Evolutionary conservation across 148 eudicot species (phyloP).

Genomic region (Spergularia bocconei): DNA sequence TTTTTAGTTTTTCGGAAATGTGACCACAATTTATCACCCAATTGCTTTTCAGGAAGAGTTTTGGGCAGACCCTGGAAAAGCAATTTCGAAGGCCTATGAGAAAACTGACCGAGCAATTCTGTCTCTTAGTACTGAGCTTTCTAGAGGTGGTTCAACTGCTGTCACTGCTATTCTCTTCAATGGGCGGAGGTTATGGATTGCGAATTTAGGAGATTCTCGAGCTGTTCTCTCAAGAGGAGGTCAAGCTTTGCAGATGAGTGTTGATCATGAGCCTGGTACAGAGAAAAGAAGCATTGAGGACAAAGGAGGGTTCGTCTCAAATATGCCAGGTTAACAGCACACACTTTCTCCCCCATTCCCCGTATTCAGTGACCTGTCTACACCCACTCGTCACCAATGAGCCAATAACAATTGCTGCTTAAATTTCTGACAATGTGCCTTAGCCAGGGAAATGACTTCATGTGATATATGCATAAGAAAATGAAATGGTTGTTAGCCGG

Average conservation of each 20-base stretch:
- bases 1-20: neutral
- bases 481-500: neutral
- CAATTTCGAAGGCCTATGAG: slow-evolving; percentile 53
- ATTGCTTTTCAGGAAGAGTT: slow-evolving; percentile 47
- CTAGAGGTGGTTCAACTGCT: slow-evolving; percentile 64
- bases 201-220: slow-evolving; percentile 60
- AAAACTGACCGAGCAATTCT: slow-evolving; percentile 54
- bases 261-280: slow-evolving; percentile 53
- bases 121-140: slow-evolving; percentile 37
- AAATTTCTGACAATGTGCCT: neutral
- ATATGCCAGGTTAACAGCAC: slow-evolving; percentile 47
- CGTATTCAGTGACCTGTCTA: neutral
- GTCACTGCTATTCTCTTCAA: slow-evolving; percentile 60
- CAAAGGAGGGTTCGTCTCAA: slow-evolving; percentile 63
- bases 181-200: slow-evolving; percentile 51
- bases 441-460: neutral
- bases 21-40: neutral
- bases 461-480: neutral
- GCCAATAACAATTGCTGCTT: neutral
- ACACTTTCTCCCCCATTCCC: slow-evolving; percentile 9
- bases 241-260: slow-evolving; percentile 50
- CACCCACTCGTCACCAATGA: neutral
- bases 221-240: slow-evolving; percentile 56
- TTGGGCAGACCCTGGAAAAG: slow-evolving; percentile 50
- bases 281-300: slow-evolving; percentile 48